A percentile compares a stretch with the other conserved stretches of the same genome.
Evolutionary conservation across 2,329 filamentous ascomycete species (phyloP).

Genomic region (Aspergillus viridinutans): DNA sequence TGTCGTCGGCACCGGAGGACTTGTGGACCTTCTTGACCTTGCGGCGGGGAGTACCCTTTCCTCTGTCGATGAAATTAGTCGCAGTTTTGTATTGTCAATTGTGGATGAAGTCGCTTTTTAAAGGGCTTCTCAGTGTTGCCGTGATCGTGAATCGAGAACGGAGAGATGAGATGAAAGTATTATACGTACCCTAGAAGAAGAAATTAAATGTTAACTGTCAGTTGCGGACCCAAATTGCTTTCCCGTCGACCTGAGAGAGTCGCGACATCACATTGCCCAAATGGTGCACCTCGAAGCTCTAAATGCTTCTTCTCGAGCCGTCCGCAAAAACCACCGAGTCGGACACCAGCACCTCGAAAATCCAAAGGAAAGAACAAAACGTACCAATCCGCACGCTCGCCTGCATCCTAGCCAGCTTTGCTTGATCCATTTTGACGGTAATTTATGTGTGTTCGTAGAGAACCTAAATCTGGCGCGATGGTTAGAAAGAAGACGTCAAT

Average conservation of each 20-base stretch:
- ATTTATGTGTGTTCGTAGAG: conserved; percentile 16
- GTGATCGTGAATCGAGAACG: background rate
- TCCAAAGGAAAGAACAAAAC: conserved; percentile 34
- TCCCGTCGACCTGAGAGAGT: background rate
- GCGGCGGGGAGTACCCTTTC: conserved; percentile 96
- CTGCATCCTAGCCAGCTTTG: conserved; percentile 64
- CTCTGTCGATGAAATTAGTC: conserved; percentile 50
- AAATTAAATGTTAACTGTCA: conserved; percentile 2
- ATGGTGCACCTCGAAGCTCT: background rate
- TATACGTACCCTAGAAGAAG: conserved; percentile 9
- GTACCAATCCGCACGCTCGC: conserved; percentile 67
- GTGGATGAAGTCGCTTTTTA: background rate
- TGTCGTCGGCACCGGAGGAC: conserved; percentile 91
- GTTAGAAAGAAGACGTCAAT: conserved; percentile 11
- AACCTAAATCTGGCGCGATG: conserved; percentile 9
- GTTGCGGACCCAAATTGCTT: background rate
- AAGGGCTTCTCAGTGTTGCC: background rate
- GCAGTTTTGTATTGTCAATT: conserved; percentile 13
- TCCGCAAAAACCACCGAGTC: background rate
- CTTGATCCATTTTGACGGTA: conserved; percentile 57
- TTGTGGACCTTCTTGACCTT: conserved; percentile 98
- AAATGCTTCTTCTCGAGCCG: background rate
- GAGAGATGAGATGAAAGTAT: background rate
- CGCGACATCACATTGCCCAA: background rate
- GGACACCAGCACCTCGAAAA: conserved; percentile 2